Base-by-base conservation (phyloP, 2,329 filamentous ascomycete genomes). In the Aspergillus tanneri region DNA sequence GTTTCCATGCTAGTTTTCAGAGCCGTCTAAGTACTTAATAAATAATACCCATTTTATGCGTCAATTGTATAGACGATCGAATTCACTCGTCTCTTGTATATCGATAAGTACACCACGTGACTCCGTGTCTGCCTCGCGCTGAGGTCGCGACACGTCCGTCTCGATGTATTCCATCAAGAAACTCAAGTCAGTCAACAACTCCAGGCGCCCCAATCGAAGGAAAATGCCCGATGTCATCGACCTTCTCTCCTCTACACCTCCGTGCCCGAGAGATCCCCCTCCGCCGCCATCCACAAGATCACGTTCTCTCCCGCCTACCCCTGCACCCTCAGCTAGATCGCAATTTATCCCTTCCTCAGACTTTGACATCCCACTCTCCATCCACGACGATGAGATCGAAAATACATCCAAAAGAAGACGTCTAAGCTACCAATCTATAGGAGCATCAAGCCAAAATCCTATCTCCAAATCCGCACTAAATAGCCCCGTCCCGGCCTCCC, bases 161-260 rank as follows among this genome's bases (percentile, higher is more conserved):
- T 45, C 32, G 44, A 38, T 35, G 9, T 27, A 21, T 16, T 43
- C 40, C 12, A 19, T 32, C 27, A n/a, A 18, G 18, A 12, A 6
- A 30, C 14, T 22, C 16, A 30, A 11, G 27, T 22, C 9, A 22
- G 23, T 11, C 38, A 37, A 28, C 21, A 11, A 36, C 23, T 8
- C 27, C 6, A 12, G 4, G n/a, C n/a, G n/a, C 16, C 5, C 19
- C 18, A 5, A 24, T 23, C n/a, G 21, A 27, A 37, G 27, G 14
- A 49, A 23, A 27, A 73, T 72, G 70, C 66, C 63, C 40, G 68
- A 72, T 47, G 56, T 72, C 28, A 72, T 73, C 44, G 57, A 65
- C 47, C 59, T 73, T 5, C 36, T 72, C 18, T 69, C 68, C 12
- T 72, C 67, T 3, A 63, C 66, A 16, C 62, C 67, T 10, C 65